Base-by-base conservation (phyloP, 2,329 filamentous ascomycete species). In the Pseudocercospora pini-densiflorae region DNA sequence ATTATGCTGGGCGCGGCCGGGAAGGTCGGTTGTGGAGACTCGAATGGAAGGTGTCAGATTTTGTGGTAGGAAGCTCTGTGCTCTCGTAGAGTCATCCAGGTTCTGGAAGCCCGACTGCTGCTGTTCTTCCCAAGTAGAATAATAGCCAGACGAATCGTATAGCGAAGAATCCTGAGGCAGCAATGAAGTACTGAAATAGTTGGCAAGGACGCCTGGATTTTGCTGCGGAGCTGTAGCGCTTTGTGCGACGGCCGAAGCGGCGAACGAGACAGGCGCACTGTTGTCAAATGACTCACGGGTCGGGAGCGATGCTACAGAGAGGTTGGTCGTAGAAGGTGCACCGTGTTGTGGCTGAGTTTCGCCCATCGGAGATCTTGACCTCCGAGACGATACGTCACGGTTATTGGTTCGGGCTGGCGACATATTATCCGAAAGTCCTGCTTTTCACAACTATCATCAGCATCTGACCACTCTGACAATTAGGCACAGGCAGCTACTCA, bases 21-120 rank as follows among this genome's bases (percentile, higher is more conserved):
- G 24, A 23, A 64, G 36, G 57, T 69, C 68, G 31, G 70, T 68
- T 21, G 62, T 70, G 71, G 40, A 43, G 40, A 73, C 58, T 72
- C 67, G 69, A 68, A 74, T 72, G 57, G 55, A 55, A 43, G 73
- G 73, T 45, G 54, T 36, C 33, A 59, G 57, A 59, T 29, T 47
- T 31, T 36, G 40, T 40, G 43, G 59, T 31, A 45, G 59, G 40
- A 61, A 51, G 31, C 16, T 10, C 14, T 49, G 40, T 29, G 40
- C 40, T 19, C 27, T 29, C 43, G 23, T 10, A 55, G 36, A 51
- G 27, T 51, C 31, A 61, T 58, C 33, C 55, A 61, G 19, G 45
- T 12, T 24, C 40, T 24, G 10, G 23, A 49, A 51, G 16, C 14
- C 59, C 21, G 45, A 19, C 10, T 29, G 23, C 7, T 43, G 57